Base-by-base conservation (phyloP, 495 filamentous ascomycete genomes). In the Talaromyces liani region DNA sequence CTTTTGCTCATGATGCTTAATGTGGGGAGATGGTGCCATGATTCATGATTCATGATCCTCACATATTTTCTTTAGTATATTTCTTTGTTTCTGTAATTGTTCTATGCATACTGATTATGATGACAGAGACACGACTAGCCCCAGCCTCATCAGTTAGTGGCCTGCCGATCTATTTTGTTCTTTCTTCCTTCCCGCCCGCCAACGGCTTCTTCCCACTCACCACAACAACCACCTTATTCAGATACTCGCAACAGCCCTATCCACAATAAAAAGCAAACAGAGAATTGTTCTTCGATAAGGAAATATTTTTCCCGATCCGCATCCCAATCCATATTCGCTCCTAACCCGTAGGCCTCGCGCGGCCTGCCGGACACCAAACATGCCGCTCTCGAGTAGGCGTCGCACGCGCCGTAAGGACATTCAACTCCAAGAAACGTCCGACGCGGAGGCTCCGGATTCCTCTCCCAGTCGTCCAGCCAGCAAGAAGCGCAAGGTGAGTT, bases 401-500 rank as follows among this genome's bases (percentile, higher is more conserved):
- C 80, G 75, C 70, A 80, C 75, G 69, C 75, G 70, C 71, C 78
- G 72, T 74, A 82, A 79, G 77, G 80, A 78, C 71, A 71, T 75
- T 60, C 70, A 76, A 70, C 71, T 80, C 63, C 76, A 80, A 68
- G 72, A 79, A 68, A 80, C 77, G 8, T 80, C 74, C 54, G 78
- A 84, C 63, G 76, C 72, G 65, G 82, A 85, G 65, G 75, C 77
- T 22, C 82, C 79, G 63, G 83, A 85, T 66, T 90, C 88, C 36
- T 91, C 89, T 27, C 88, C 88, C 31, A 88, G 83, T 70, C 86
- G 87, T 60, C 88, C 88, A 6, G 82, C 85, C 4, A 87, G 85
- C 72, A 90, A 89, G 72, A 86, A 89, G 77, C 88, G 85, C 78
- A 89, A 89, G 86, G 88, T 89, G 76, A 74, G 75, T 76, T 25